Evolutionary conservation across 2,329 filamentous ascomycete species (phyloP).

Genomic region (Sclerotiophoma versabilis): DNA sequence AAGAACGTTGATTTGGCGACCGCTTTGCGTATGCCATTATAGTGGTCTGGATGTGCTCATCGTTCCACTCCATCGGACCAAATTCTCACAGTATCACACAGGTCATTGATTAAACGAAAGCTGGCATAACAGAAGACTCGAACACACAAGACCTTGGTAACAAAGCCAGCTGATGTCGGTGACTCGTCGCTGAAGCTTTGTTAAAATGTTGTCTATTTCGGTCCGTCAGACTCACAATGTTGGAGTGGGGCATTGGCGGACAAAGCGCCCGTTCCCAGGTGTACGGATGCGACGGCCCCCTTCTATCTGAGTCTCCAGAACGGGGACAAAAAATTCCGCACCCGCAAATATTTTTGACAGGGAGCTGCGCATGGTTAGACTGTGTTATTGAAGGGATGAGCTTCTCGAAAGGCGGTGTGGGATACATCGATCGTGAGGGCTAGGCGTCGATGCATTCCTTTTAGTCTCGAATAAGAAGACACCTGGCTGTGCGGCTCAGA

Average conservation of each 20-base stretch:
- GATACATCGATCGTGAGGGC: constrained; percentile 3
- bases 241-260: constrained; percentile 18
- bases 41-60: too few species aligned
- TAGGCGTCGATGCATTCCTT: background rate
- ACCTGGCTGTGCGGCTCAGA: background rate
- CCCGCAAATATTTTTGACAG: background rate
- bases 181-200: too few species aligned
- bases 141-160: too few species aligned
- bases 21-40: too few species aligned
- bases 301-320: constrained; percentile 10
- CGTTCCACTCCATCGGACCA: too few species aligned
- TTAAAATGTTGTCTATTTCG: constrained; percentile 18
- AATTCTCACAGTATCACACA: too few species aligned
- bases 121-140: too few species aligned
- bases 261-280: constrained; percentile 2
- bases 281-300: constrained; percentile 24
- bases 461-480: background rate
- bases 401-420: constrained; percentile 22
- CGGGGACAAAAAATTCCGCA: background rate
- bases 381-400: background rate
- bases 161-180: too few species aligned
- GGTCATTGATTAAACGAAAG: too few species aligned
- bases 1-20: too few species aligned
- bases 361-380: background rate
- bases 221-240: constrained; percentile 16